Percentiles rank a stretch among this genome's conserved stretches.
Conservation (phyloP, 495 filamentous ascomycete genomes). For the Peziza echinospora region DNA sequence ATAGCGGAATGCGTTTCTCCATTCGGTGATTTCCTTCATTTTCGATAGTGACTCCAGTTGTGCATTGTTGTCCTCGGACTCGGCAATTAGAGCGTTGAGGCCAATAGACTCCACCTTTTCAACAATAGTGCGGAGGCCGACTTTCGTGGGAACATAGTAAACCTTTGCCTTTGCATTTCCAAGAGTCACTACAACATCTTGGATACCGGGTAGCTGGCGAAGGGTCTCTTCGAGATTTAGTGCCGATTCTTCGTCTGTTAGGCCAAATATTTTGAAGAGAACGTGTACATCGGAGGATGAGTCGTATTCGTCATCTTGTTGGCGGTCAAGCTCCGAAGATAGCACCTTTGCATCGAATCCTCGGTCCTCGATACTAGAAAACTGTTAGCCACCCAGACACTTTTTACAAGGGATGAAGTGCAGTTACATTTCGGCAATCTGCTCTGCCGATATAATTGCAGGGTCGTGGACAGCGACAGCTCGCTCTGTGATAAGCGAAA, state of each 20-base stretch:
- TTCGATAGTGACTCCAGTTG: conserved; percentile 91
- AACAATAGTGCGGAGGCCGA: conserved; percentile 64
- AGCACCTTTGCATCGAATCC: conserved; percentile 81
- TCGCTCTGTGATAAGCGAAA: conserved; percentile 78
- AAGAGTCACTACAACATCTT: conserved; percentile 47
- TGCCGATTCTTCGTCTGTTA: conserved; percentile 47
- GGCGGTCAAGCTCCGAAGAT: conserved; percentile 25
- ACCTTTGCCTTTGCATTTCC: conserved; percentile 45
- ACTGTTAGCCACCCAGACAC: too few species aligned
- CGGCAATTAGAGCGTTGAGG: conserved; percentile 73
- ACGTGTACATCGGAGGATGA: conserved; percentile 34
- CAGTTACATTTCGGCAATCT: conserved; percentile 69
- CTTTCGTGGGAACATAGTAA: conserved; percentile 42
- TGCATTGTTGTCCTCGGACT: conserved; percentile 87
- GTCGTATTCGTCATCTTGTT: conserved; percentile 25
- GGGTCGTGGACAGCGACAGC: conserved; percentile 76
- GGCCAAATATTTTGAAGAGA: conserved; percentile 59
- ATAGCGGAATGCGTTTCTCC: conserved; percentile 54
- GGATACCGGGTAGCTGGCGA: conserved; percentile 42
- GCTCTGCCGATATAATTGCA: conserved; percentile 38
- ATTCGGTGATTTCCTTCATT: conserved; percentile 86
- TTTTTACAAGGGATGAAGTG: too few species aligned
- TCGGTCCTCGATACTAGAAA: conserved; percentile 74
- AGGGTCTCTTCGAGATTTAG: conserved; percentile 48
- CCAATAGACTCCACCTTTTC: conserved; percentile 57